phyloP scores from a whole-genome alignment of 768 basidiomycete genomes.

The Cyclocybe aegerita region DNA sequence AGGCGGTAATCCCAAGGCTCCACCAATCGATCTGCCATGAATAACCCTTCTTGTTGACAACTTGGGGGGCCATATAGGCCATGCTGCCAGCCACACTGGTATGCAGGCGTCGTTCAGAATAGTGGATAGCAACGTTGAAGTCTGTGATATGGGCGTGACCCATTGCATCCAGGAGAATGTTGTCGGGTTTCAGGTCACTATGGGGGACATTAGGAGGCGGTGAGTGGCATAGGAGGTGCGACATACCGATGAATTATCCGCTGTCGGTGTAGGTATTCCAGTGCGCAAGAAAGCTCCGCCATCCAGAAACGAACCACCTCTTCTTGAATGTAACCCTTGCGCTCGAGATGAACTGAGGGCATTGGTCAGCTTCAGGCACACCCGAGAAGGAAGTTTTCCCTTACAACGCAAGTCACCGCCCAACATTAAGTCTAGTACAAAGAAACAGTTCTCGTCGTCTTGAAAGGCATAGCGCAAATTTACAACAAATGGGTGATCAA shows the following conservation, averaged over 20 bases:
- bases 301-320: conserved; percentile 82
- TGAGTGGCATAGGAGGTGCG: conserved; percentile 1
- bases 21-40: conserved; percentile 95
- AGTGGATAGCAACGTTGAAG: conserved; percentile 99
- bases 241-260: conserved; percentile 92
- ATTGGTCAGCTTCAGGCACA: conserved; percentile 2
- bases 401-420: conserved; percentile 91
- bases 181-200: conserved; percentile 97
- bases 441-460: conserved; percentile 97
- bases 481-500: conserved; percentile 87
- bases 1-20: conserved; percentile 89
- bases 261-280: conserved; percentile 88
- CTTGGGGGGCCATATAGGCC: conserved; percentile 99
- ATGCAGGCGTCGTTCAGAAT: conserved; percentile 84
- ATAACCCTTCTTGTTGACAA: conserved; percentile 90
- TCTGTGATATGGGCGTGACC: conserved; percentile 98
- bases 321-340: conserved; percentile 65
- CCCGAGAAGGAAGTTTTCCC: conserved; percentile 27
- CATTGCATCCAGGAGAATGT: conserved; percentile 88
- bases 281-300: conserved; percentile 80
- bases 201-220: conserved; percentile 11
- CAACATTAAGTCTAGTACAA: conserved; percentile 95
- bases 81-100: conserved; percentile 96
- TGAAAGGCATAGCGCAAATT: conserved; percentile 96
- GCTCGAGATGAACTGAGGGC: conserved; percentile 77